Base-by-base conservation (phyloP, 208 protist species). In the Leishmania tarentolae region DNA sequence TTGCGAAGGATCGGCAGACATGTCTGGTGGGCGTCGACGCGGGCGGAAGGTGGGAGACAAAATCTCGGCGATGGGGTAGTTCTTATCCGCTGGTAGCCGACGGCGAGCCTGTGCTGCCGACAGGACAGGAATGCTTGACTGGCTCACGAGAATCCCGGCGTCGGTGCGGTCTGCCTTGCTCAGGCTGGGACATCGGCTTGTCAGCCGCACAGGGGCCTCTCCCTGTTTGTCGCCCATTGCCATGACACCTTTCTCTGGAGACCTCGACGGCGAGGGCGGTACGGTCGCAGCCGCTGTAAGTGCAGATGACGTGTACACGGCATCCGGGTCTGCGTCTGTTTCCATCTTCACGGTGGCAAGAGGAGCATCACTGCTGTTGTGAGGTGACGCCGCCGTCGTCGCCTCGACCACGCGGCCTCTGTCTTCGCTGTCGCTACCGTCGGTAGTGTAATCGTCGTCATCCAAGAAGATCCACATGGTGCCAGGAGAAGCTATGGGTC, bases 401-500 rank as follows among this genome's bases (percentile, higher is more conserved):
- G 57, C 15, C 42, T 63, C 31, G 19, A 46, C 53, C 21, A 31
- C n/a, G 21, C 13, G 35, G 31, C 50, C 76, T 40, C 80, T 75
- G 28, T 47, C 76, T 21, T 66, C 77, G 8, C 37, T 37, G 24
- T 77, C 3, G 59, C 44, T 46, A 42, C 42, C 63, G 44, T 87
- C 53, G 59, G 42, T 4, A 75, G 87, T 87, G 15, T 90, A 85
- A 31, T 93, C 87, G 75, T 94, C 91, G 79, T 94, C 91, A 53
- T 94, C 90, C 19, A 96, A 76, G 77, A 86, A 92, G 78, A 96
- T 96, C 92, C 92, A 96, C 82, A 93, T 65, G 35, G 91, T 94
- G 69, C 79, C 86, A 6, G 92, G 91, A 3, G 92, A 92, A 24
- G 83, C 84, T 8, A 81, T 77, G 42, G 92, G 92, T 15, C 87